These are phyloP conservation scores for Peltaster fructicola DNA, from an alignment of 2,329 filamentous ascomycete genomes.

Conservation along the genomic window DNA sequence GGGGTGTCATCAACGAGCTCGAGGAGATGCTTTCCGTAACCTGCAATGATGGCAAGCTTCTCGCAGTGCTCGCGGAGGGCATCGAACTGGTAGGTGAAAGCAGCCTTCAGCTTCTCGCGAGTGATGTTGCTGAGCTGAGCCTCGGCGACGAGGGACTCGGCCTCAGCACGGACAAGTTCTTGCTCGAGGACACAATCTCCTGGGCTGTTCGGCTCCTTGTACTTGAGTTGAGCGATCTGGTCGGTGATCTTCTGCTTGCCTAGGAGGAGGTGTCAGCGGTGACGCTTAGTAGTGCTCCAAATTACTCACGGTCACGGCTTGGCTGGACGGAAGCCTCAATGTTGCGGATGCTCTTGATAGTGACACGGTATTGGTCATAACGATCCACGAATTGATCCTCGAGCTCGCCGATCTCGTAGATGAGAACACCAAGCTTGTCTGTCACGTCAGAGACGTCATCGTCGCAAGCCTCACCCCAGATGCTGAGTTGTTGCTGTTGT, in stretches of 20 bases:
- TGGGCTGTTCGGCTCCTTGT: slow-evolving; percentile 97
- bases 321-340: slow-evolving; percentile 98
- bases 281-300: neutral
- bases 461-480: slow-evolving; percentile 91
- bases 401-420: slow-evolving; percentile 96
- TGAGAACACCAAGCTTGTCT: slow-evolving; percentile 91
- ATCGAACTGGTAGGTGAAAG: slow-evolving; percentile 96
- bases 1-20: slow-evolving; percentile 93
- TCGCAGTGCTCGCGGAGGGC: slow-evolving; percentile 93
- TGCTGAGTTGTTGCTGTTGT: slow-evolving; percentile 86
- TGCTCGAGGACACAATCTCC: slow-evolving; percentile 97
- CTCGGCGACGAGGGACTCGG: slow-evolving; percentile 95
- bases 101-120: slow-evolving; percentile 96
- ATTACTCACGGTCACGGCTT: slow-evolving; percentile 73
- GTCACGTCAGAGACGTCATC: slow-evolving; percentile 98
- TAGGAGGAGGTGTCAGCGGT: slow-evolving; percentile 21
- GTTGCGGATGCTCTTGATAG: slow-evolving; percentile 98
- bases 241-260: slow-evolving; percentile 99
- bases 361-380: slow-evolving; percentile 97
- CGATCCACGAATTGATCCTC: slow-evolving; percentile 97
- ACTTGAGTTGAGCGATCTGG: slow-evolving; percentile 96
- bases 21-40: slow-evolving; percentile 94
- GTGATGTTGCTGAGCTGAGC: slow-evolving; percentile 98
- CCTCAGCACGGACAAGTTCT: slow-evolving; percentile 93
- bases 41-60: slow-evolving; percentile 94